phyloP scores from a whole-genome alignment of 2,329 filamentous ascomycete species.

The Gnomoniopsis sp. region DNA sequence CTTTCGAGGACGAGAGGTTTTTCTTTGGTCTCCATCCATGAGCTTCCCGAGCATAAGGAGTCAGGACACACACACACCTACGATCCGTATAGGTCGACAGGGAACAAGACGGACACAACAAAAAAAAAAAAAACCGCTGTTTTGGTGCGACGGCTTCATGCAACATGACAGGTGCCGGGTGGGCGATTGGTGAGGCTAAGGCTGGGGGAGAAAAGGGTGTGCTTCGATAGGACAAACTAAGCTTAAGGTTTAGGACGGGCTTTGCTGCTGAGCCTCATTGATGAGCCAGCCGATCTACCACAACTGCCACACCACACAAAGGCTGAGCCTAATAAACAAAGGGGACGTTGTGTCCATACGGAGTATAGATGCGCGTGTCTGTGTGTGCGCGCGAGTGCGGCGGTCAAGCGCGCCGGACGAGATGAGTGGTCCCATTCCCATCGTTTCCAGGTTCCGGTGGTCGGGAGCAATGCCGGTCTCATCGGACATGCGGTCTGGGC shows the following conservation, averaged over 20 bases:
- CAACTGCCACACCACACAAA: background rate
- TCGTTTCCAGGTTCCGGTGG: constrained; percentile 7
- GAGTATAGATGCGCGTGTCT: background rate
- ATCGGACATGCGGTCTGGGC: constrained; percentile 17
- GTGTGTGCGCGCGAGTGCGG: constrained; percentile 8
- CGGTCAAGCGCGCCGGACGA: constrained; percentile 12
- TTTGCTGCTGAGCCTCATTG: constrained; percentile 4
- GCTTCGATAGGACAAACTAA: background rate
- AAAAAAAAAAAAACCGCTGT: too few relatives aligned
- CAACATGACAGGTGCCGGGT: background rate
- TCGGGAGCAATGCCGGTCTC: constrained; percentile 15
- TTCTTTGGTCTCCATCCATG: background rate
- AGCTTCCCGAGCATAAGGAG: background rate
- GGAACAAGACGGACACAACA: background rate
- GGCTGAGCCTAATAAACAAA: too few relatives aligned
- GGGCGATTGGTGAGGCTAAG: background rate
- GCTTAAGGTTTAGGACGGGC: background rate
- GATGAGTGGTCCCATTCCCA: constrained; percentile 15
- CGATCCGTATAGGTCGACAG: background rate
- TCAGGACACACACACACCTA: background rate
- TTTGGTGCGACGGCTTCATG: background rate
- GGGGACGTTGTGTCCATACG: too few relatives aligned
- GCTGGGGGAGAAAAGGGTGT: background rate
- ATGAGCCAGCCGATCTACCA: background rate
- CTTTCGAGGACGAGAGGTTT: constrained; percentile 11